phyloP scores from a whole-genome alignment of 73 alveolate species.

The Stentor roeselii region DNA sequence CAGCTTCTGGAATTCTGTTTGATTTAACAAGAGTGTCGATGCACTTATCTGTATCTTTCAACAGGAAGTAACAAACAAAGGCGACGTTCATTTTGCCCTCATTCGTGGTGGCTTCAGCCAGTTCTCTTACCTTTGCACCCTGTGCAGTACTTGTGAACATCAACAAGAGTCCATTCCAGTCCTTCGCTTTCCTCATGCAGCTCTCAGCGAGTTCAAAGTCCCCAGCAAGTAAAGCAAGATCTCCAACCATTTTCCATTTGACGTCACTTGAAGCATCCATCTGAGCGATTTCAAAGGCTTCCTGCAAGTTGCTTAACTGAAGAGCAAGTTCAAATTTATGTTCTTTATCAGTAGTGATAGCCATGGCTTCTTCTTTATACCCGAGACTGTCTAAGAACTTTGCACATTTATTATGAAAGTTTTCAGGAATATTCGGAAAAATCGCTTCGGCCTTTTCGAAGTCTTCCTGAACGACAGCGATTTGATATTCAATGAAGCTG shows the following conservation, averaged over 20 bases:
- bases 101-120: slow-evolving; percentile 64
- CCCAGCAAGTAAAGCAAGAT: slow-evolving; percentile 84
- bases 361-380: slow-evolving; percentile 80
- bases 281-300: slow-evolving; percentile 83
- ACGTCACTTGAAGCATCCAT: slow-evolving; percentile 54
- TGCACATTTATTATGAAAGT: slow-evolving; percentile 63
- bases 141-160: slow-evolving; percentile 73
- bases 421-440: slow-evolving; percentile 59
- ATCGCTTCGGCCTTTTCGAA: slow-evolving; percentile 61
- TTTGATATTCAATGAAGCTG: slow-evolving; percentile 56
- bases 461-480: slow-evolving; percentile 39
- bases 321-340: slow-evolving; percentile 90
- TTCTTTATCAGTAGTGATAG: slow-evolving; percentile 80
- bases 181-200: slow-evolving; percentile 74
- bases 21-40: slow-evolving; percentile 60
- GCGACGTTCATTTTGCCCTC: slow-evolving; percentile 87
- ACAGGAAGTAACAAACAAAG: slow-evolving; percentile 67
- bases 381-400: slow-evolving; percentile 78
- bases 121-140: slow-evolving; percentile 58
- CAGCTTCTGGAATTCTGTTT: slow-evolving; percentile 90
- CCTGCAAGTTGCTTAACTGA: slow-evolving; percentile 67
- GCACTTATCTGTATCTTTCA: slow-evolving; percentile 70
- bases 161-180: slow-evolving; percentile 76
- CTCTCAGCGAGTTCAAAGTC: slow-evolving; percentile 79
- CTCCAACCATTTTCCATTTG: slow-evolving; percentile 91